Conservation (phyloP, 495 filamentous ascomycete species). For the Neurospora sp. region DNA sequence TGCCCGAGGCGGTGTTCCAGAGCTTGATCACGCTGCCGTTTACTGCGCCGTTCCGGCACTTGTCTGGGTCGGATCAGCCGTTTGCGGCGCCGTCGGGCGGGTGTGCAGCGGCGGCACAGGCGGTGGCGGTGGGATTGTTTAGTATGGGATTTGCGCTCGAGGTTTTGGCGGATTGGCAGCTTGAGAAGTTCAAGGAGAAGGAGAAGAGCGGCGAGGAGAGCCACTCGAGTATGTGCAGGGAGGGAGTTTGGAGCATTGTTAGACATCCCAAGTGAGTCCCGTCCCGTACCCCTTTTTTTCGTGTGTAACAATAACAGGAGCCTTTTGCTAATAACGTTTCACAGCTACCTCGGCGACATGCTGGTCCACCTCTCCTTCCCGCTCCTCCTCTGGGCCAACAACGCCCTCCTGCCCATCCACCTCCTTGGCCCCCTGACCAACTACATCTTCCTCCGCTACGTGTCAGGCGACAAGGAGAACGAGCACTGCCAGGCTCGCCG, state of each 20-base stretch:
- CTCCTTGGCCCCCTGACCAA: conserved; percentile 46
- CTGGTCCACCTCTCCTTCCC: conserved; percentile 44
- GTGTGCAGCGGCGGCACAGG: conserved; percentile 20
- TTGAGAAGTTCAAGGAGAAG: conserved; percentile 30
- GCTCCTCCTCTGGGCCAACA: conserved; percentile 38
- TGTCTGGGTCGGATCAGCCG: conserved; percentile 11
- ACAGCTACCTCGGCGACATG: conserved; percentile 48
- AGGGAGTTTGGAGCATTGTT: conserved; percentile 50
- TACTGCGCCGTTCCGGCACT: conserved; percentile 38
- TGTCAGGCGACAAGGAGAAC: conserved; percentile 44
- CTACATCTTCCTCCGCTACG: conserved; percentile 45
- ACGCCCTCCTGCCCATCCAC: conserved; percentile 41
- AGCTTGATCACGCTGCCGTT: conserved; percentile 47
- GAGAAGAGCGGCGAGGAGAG: conserved; percentile 5
- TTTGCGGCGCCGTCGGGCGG: background rate
- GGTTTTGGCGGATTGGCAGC: conserved; percentile 43
- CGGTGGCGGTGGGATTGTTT: conserved; percentile 44
- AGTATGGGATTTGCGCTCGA: conserved; percentile 44
- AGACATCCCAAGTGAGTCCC: conserved; percentile 49
- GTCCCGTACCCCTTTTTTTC: background rate
- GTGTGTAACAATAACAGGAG: background rate
- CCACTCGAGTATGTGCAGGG: conserved; percentile 28
- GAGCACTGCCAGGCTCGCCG: conserved; percentile 41
- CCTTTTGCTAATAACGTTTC: background rate
- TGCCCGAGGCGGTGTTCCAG: conserved; percentile 42